These are phyloP conservation scores for Melanogaster broomeanus DNA, from an alignment of 768 basidiomycete species.

Conservation along the genomic window DNA sequence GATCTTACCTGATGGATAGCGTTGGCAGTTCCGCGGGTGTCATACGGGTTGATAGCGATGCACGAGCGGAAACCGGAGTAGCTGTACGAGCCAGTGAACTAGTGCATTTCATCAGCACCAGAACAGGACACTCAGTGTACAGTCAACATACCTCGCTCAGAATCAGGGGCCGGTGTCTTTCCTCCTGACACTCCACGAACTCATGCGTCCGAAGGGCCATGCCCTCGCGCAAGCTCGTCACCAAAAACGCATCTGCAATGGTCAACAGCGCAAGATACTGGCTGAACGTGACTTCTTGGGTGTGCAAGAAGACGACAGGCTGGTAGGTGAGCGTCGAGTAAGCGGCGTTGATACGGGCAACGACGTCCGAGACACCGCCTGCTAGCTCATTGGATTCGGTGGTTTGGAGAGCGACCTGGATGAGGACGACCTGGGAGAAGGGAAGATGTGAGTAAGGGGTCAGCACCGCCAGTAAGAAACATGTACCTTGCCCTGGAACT, in stretches of 20 bases:
- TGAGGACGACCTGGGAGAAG: conserved; percentile 63
- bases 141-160: conserved; percentile 64
- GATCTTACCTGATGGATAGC: conserved; percentile 60
- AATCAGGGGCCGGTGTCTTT: conserved; percentile 64
- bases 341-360: conserved; percentile 78
- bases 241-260: conserved; percentile 83
- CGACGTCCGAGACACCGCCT: conserved; percentile 68
- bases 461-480: background rate
- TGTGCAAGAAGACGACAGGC: conserved; percentile 84
- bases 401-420: conserved; percentile 86
- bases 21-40: conserved; percentile 77
- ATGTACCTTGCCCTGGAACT: conserved; percentile 71
- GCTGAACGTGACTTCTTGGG: conserved; percentile 80
- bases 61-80: conserved; percentile 87
- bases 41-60: conserved; percentile 86
- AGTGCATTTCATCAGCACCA: conserved; percentile 1
- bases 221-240: conserved; percentile 82
- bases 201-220: conserved; percentile 85
- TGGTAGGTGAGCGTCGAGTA: conserved; percentile 88
- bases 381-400: conserved; percentile 75
- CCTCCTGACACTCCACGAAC: conserved; percentile 85
- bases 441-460: background rate
- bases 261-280: conserved; percentile 83
- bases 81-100: conserved; percentile 87
- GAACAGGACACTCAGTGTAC: background rate